Evolutionary conservation across 78 protist genomes (phyloP).

Genomic region (Chrysochromulina tobinii): DNA sequence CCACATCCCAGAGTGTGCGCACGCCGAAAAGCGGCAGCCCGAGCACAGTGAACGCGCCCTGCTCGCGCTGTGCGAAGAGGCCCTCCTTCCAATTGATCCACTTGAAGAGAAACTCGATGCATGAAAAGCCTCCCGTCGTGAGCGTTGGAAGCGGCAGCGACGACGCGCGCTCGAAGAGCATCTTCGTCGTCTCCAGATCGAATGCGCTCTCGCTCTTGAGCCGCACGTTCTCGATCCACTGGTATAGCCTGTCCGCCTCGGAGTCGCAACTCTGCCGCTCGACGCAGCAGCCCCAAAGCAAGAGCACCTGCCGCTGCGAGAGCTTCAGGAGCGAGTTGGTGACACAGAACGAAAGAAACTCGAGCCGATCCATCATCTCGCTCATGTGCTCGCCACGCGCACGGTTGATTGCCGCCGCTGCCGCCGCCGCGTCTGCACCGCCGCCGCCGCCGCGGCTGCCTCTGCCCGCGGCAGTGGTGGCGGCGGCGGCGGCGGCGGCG

Average conservation of each 20-base stretch:
- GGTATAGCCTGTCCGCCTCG: not conserved
- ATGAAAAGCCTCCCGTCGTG: not conserved
- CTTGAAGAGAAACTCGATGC: not conserved
- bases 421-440: not conserved
- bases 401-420: not conserved
- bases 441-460: not conserved
- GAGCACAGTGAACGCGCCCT: not conserved
- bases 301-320: not conserved
- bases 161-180: not conserved
- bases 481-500: too few relatives aligned
- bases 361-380: not conserved
- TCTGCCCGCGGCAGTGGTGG: not conserved
- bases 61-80: constrained; percentile 1
- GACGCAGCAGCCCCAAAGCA: constrained; percentile 1
- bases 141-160: not conserved
- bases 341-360: not conserved
- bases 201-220: not conserved
- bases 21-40: not conserved
- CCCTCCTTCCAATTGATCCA: constrained; percentile 12
- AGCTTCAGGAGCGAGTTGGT: not conserved
- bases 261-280: not conserved
- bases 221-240: not conserved
- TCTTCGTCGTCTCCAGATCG: not conserved
- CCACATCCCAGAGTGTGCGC: not conserved
- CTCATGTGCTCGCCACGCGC: not conserved